Conservation (phyloP, 192 early-diverging fungal species). For the Phycomyces blakesleeanus region DNA sequence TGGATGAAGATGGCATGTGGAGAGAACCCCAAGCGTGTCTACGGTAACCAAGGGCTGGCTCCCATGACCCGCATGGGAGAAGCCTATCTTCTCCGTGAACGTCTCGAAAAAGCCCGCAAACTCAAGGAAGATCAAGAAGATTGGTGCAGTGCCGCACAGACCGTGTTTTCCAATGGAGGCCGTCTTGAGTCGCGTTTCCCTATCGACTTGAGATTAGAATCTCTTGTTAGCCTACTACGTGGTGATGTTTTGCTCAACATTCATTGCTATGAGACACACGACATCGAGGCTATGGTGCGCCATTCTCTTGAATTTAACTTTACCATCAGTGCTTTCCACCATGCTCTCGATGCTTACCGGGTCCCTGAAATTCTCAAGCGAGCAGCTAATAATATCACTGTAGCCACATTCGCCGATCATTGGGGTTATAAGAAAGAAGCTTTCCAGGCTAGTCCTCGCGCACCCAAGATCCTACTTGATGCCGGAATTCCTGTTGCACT, state of each 20-base stretch:
- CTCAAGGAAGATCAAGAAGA: conserved; percentile 51
- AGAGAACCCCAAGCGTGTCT: conserved; percentile 62
- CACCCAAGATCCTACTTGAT: conserved; percentile 57
- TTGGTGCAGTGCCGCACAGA: conserved; percentile 49
- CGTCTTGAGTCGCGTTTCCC: conserved; percentile 55
- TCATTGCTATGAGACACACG: conserved; percentile 68
- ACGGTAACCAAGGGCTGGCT: conserved; percentile 15
- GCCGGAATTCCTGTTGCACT: conserved; percentile 71
- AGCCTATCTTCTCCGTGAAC: conserved; percentile 60
- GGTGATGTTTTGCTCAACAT: conserved; percentile 68
- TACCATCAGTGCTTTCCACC: conserved; percentile 71
- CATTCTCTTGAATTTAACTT: conserved; percentile 72
- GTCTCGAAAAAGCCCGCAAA: conserved; percentile 50
- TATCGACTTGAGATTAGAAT: conserved; percentile 55
- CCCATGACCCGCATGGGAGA: conserved; percentile 54
- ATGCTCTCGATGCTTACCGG: conserved; percentile 71
- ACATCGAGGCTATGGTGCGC: conserved; percentile 71
- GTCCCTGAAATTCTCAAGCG: conserved; percentile 60
- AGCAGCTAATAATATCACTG: conserved; percentile 57
- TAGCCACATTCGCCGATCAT: conserved; percentile 64
- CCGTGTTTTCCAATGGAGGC: conserved; percentile 23
- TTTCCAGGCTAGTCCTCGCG: conserved; percentile 57
- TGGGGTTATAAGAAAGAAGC: conserved; percentile 78
- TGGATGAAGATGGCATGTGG: conserved; percentile 86
- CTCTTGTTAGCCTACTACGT: conserved; percentile 61